Percentiles rank a stretch among this genome's conserved stretches.
Conservation (phyloP, 805 yeast genomes). For the Priceomyces haplophilus region DNA sequence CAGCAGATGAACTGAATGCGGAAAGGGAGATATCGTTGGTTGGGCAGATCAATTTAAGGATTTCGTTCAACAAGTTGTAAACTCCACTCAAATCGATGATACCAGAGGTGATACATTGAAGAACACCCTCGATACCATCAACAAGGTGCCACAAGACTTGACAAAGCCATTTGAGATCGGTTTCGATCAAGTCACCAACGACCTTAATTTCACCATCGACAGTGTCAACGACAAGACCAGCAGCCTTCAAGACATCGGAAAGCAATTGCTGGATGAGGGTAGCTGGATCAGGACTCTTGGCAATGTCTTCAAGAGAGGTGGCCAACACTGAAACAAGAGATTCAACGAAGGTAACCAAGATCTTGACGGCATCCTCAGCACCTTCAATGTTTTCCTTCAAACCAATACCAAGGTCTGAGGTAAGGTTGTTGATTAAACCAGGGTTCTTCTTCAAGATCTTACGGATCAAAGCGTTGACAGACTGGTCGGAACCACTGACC, state of each 20-base stretch:
- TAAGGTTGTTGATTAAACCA: slow-evolving; percentile 4
- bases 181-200: slow-evolving; percentile 3
- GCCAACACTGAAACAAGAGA: slow-evolving; percentile 2
- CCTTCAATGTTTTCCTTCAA: slow-evolving; percentile 3
- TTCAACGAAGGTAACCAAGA: slow-evolving; percentile 2
- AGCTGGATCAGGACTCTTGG: not conserved
- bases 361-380: slow-evolving; percentile 3
- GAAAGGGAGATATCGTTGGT: not conserved
- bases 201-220: slow-evolving; percentile 3
- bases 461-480: not conserved
- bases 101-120: slow-evolving; percentile 3
- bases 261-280: not conserved
- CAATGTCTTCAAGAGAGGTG: not conserved
- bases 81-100: slow-evolving; percentile 3
- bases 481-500: not conserved
- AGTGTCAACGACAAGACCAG: not conserved
- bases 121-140: slow-evolving; percentile 5
- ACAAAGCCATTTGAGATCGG: slow-evolving; percentile 7
- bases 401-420: slow-evolving; percentile 6
- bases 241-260: not conserved
- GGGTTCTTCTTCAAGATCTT: slow-evolving; percentile 3
- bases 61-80: not conserved
- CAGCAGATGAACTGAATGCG: slow-evolving; percentile 6
- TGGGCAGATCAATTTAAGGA: slow-evolving; percentile 6
- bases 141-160: slow-evolving; percentile 5